These are phyloP conservation scores for Pseudocercospora cruenta DNA, from an alignment of 2,329 filamentous ascomycete species.

Conservation along the genomic window DNA sequence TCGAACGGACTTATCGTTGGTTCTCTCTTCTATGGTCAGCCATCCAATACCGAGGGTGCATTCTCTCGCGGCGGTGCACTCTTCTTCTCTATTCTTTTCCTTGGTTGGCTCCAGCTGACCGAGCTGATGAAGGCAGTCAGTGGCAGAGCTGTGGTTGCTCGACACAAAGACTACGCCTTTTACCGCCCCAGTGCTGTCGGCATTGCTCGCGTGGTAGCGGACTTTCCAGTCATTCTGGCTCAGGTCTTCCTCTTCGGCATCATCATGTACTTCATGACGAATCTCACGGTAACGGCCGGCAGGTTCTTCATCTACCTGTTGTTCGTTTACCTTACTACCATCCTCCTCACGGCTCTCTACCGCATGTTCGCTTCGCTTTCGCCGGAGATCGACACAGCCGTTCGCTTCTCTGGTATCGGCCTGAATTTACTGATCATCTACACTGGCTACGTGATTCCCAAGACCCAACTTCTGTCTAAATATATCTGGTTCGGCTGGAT, in stretches of 20 bases:
- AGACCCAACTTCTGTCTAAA: slow-evolving; percentile 59
- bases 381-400: slow-evolving; percentile 67
- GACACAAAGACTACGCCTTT: slow-evolving; percentile 70
- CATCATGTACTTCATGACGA: slow-evolving; percentile 68
- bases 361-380: slow-evolving; percentile 68
- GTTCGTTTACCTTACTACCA: slow-evolving; percentile 65
- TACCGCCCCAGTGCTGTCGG: slow-evolving; percentile 70
- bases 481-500: slow-evolving; percentile 71
- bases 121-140: slow-evolving; percentile 78
- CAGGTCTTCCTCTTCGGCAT: slow-evolving; percentile 64
- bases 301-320: slow-evolving; percentile 71
- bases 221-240: slow-evolving; percentile 63
- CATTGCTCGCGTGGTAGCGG: slow-evolving; percentile 64
- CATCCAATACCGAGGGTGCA: slow-evolving; percentile 61
- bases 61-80: slow-evolving; percentile 66
- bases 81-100: slow-evolving; percentile 70
- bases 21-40: slow-evolving; percentile 74
- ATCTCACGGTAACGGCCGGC: slow-evolving; percentile 60
- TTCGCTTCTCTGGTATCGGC: slow-evolving; percentile 65
- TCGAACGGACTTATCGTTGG: slow-evolving; percentile 75
- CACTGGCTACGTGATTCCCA: slow-evolving; percentile 70
- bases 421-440: slow-evolving; percentile 67
- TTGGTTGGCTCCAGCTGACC: slow-evolving; percentile 72
- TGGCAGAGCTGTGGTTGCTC: slow-evolving; percentile 69
- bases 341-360: slow-evolving; percentile 67